Conservation (phyloP, 139 green algal species). For the Micromonas commoda region DNA sequence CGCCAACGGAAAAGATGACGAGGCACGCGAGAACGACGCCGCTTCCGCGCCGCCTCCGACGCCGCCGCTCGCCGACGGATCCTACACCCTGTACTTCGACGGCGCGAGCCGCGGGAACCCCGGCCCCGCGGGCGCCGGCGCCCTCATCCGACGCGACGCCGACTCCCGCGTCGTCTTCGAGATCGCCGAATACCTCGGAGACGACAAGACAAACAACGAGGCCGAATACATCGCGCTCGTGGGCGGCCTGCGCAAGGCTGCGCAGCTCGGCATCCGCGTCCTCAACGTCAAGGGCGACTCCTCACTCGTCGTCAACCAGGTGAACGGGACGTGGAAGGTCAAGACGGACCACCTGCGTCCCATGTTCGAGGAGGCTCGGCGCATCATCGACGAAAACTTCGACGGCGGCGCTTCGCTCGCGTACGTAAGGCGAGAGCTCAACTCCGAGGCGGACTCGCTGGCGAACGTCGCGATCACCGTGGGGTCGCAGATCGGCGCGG, state of each 20-base stretch:
- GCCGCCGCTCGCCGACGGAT: background rate
- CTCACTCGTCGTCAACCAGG: slow-evolving; percentile 22
- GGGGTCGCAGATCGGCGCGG: too few relatives aligned
- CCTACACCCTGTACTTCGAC: background rate
- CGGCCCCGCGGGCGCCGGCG: background rate
- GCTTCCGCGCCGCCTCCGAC: background rate
- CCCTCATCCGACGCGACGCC: background rate
- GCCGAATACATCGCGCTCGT: slow-evolving; percentile 19
- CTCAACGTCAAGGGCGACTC: slow-evolving; percentile 6
- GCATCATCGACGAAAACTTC: background rate
- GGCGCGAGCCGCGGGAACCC: slow-evolving; percentile 15
- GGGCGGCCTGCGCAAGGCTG: background rate
- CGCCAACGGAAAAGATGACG: too few relatives aligned
- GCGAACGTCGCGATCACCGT: too few relatives aligned
- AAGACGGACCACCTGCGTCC: background rate
- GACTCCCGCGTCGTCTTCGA: background rate
- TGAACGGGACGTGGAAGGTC: slow-evolving; percentile 8
- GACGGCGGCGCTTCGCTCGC: background rate
- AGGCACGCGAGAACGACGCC: background rate
- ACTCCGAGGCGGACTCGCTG: too few relatives aligned
- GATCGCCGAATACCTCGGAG: background rate
- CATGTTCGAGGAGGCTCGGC: background rate
- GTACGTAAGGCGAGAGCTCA: too few relatives aligned
- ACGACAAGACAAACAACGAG: slow-evolving; percentile 15
- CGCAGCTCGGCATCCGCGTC: background rate